Evolutionary conservation across 768 basidiomycete genomes (phyloP).

Genomic region (Serendipita vermifera): DNA sequence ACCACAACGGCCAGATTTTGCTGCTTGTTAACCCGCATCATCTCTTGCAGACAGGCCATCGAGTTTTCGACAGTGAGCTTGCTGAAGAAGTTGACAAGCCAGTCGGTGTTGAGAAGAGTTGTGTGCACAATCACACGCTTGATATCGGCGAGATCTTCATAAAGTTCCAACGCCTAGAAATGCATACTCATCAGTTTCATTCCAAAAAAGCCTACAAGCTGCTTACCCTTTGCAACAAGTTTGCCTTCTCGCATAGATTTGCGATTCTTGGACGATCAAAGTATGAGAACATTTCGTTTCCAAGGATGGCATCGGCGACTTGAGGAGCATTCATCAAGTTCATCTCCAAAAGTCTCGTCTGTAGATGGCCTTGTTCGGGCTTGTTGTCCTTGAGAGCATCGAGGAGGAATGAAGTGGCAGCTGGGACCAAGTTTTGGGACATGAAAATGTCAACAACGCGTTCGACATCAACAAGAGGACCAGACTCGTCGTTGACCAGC

Average conservation of each 20-base stretch:
- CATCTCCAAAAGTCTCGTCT: conserved; percentile 95
- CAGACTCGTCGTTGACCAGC: conserved; percentile 84
- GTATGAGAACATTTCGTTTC: conserved; percentile 96
- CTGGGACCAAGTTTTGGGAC: conserved; percentile 99
- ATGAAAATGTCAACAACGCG: conserved; percentile 98
- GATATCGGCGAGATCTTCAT: conserved; percentile 96
- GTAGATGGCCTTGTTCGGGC: conserved; percentile 89
- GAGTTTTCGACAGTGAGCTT: conserved; percentile 95
- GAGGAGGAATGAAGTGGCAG: conserved; percentile 92
- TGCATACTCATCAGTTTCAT: conserved; percentile 13
- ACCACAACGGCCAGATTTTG: conserved; percentile 95
- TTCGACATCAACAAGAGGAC: conserved; percentile 87
- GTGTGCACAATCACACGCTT: conserved; percentile 96
- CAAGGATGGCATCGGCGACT: conserved; percentile 96
- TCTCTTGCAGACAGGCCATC: conserved; percentile 90
- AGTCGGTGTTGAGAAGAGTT: conserved; percentile 73
- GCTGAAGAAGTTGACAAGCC: conserved; percentile 96
- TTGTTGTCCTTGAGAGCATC: conserved; percentile 98
- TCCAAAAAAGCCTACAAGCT: neutral
- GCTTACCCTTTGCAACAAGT: conserved; percentile 78
- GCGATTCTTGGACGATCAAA: conserved; percentile 95
- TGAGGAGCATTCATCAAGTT: conserved; percentile 95
- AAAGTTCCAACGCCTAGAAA: conserved; percentile 87
- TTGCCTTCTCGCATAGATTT: conserved; percentile 97
- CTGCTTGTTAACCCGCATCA: conserved; percentile 92